Evolutionary conservation across 78 protist species (phyloP).

Genomic region (Guillardia theta): DNA sequence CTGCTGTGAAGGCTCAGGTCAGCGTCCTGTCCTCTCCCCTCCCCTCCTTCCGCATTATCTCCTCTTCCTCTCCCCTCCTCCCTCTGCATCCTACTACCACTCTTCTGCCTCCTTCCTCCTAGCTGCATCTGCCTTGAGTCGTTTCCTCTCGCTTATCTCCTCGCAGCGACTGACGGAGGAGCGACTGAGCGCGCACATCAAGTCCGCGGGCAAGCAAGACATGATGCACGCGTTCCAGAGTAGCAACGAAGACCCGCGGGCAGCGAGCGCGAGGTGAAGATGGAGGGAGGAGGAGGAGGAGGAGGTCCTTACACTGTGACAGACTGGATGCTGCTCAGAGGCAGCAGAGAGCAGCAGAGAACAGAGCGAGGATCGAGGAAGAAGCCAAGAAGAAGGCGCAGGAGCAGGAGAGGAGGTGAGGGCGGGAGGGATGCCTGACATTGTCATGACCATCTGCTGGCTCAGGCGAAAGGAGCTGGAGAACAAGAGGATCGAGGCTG

Average conservation of each 20-base stretch:
- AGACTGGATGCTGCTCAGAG: not conserved
- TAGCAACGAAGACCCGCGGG: too few relatives aligned
- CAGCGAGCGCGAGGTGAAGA: too few relatives aligned
- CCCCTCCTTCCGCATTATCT: too few relatives aligned
- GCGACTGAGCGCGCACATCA: not conserved
- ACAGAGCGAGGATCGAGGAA: not conserved
- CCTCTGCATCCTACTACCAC: too few relatives aligned
- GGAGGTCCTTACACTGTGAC: too few relatives aligned
- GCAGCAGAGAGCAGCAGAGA: slow-evolving; percentile 27
- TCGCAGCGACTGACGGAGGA: not conserved
- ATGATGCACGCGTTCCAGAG: not conserved
- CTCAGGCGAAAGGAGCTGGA: not conserved
- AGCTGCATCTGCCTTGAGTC: too few relatives aligned
- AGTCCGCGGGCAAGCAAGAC: not conserved
- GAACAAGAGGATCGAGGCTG: not conserved
- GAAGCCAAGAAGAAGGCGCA: not conserved
- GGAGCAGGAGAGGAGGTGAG: not conserved
- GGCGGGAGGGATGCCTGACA: not conserved
- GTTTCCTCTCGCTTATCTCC: too few relatives aligned
- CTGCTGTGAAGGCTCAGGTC: too few relatives aligned
- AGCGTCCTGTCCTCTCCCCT: too few relatives aligned
- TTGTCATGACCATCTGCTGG: not conserved
- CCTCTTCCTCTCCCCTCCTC: too few relatives aligned
- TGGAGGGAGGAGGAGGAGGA: too few relatives aligned
- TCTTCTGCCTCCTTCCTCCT: too few relatives aligned